A percentile compares a stretch with the other conserved stretches of the same genome.
These are phyloP conservation scores for Aspergillus thermomutatus DNA, from an alignment of 2,329 filamentous ascomycete genomes.

Conservation along the genomic window DNA sequence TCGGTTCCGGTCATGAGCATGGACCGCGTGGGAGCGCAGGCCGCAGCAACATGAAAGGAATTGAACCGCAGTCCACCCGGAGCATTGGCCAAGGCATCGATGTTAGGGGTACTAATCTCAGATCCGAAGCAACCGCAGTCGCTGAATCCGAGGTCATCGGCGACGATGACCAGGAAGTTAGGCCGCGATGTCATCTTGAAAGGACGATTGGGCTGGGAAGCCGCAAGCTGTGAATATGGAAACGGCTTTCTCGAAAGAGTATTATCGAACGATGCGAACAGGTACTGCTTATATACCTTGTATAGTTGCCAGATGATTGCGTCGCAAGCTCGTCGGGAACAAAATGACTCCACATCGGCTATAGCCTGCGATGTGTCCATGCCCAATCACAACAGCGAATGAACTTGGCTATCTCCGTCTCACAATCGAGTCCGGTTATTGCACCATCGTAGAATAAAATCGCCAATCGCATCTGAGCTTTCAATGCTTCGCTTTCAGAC, in stretches of 20 bases:
- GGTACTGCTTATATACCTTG: not conserved
- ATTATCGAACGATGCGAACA: not conserved
- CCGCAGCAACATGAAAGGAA: constrained; percentile 58
- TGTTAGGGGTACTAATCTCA: constrained; percentile 54
- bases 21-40: constrained; percentile 48
- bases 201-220: not conserved
- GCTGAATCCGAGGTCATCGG: constrained; percentile 50
- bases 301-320: not conserved
- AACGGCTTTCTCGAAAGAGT: not conserved
- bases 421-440: not conserved
- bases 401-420: not conserved
- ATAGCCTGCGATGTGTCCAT: not conserved
- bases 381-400: not conserved
- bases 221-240: not conserved
- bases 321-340: not conserved
- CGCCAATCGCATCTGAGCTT: not conserved
- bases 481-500: not conserved
- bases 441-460: not conserved
- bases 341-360: not conserved
- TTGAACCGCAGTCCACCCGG: constrained; percentile 51
- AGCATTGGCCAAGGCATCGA: constrained; percentile 46
- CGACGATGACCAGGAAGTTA: constrained; percentile 28
- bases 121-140: constrained; percentile 54
- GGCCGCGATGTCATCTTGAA: constrained; percentile 8
- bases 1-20: constrained; percentile 37